These are phyloP conservation scores for Ensete glaucum DNA, from an alignment of 176 grass and related monocot genomes.

Conservation along the genomic window DNA sequence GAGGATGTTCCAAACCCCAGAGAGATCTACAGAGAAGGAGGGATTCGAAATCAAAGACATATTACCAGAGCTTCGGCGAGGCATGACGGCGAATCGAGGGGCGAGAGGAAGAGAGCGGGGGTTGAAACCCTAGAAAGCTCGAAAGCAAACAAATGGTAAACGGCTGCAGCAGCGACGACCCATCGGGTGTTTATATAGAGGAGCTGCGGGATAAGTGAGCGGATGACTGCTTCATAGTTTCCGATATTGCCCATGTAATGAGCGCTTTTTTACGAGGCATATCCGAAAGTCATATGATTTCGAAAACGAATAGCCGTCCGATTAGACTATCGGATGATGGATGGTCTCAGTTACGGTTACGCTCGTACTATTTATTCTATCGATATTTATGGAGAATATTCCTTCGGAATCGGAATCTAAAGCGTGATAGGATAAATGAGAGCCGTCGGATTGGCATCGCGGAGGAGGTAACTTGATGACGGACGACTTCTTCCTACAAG, in stretches of 20 bases:
- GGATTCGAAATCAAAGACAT: not conserved
- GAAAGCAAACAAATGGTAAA: not conserved
- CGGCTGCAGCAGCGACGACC: not conserved
- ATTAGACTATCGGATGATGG: not conserved
- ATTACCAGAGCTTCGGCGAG: slow-evolving; percentile 6
- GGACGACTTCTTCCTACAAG: too few species aligned
- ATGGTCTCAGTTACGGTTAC: too few species aligned
- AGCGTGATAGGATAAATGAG: too few species aligned
- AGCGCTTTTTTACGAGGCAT: too few species aligned
- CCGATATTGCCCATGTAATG: not conserved
- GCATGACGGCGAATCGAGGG: not conserved
- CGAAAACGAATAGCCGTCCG: not conserved
- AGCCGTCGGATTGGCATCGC: too few species aligned
- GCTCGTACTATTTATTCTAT: too few species aligned
- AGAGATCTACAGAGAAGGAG: not conserved
- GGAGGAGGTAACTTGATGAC: too few species aligned
- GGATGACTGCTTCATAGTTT: not conserved
- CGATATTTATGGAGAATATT: too few species aligned
- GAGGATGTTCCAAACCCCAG: too few species aligned
- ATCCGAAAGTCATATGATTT: not conserved
- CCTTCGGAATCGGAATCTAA: too few species aligned
- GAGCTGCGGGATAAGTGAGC: not conserved
- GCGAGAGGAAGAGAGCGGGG: not conserved
- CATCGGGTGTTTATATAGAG: not conserved
- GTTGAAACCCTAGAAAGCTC: not conserved